Percentiles rank a stretch among this genome's conserved stretches.
Conservation (phyloP, 805 yeast genomes). For the Saccharomycopsis sp. region DNA sequence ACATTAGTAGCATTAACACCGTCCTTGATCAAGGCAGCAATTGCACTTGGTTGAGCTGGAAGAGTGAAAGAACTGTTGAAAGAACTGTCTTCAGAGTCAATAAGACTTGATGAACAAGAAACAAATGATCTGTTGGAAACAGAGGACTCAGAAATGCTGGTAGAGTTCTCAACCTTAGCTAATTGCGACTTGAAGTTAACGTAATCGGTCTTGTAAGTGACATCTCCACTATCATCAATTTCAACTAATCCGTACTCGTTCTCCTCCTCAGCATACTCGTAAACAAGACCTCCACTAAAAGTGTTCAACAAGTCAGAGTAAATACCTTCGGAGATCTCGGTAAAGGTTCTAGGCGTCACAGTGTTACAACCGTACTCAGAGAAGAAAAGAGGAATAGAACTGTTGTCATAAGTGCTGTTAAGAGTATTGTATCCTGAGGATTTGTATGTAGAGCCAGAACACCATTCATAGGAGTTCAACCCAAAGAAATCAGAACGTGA, state of each 20-base stretch:
- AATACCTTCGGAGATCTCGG: constrained; percentile 64
- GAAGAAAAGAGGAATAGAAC: constrained; percentile 61
- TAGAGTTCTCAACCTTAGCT: constrained; percentile 29
- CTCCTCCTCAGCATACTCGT: constrained; percentile 77
- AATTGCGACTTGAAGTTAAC: constrained; percentile 41
- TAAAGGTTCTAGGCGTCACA: constrained; percentile 73
- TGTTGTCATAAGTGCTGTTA: constrained; percentile 49
- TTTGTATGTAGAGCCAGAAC: constrained; percentile 62
- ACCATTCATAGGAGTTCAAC: constrained; percentile 93
- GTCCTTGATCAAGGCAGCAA: constrained; percentile 36
- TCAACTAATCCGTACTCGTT: constrained; percentile 73
- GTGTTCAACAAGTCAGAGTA: constrained; percentile 59
- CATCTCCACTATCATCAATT: constrained; percentile 37
- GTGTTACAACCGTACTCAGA: constrained; percentile 84
- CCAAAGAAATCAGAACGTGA: constrained; percentile 90
- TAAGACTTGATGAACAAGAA: constrained; percentile 36
- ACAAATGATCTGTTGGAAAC: constrained; percentile 29
- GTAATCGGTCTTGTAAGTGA: constrained; percentile 43
- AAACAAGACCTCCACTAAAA: constrained; percentile 88
- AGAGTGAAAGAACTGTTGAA: constrained; percentile 43
- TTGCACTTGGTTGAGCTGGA: constrained; percentile 43
- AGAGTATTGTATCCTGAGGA: constrained; percentile 64
- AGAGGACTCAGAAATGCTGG: constrained; percentile 33
- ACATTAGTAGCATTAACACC: constrained; percentile 42
- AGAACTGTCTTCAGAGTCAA: constrained; percentile 32